Percentiles rank a stretch among this genome's conserved stretches.
Evolutionary conservation across 768 basidiomycete genomes (phyloP).

Genomic region (Tulasnella calospora): DNA sequence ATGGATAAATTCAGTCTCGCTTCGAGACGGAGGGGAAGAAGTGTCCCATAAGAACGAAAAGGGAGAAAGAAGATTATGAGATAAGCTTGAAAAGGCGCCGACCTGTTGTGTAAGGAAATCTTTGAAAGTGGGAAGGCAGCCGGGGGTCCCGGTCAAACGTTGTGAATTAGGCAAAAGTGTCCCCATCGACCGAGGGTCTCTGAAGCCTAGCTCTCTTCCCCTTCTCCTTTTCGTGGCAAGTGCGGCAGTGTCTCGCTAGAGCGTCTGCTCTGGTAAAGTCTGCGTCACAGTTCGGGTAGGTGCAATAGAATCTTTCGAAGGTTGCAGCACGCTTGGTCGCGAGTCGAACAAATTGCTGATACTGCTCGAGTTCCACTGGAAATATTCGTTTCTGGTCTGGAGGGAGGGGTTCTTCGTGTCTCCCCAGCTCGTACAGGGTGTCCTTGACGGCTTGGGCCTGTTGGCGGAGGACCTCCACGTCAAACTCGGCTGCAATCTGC

Average conservation of each 20-base stretch:
- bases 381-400: background rate
- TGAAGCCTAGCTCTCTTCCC: background rate
- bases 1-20: background rate
- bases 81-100: background rate
- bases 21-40: background rate
- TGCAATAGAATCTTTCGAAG: conserved; percentile 23
- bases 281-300: conserved; percentile 10
- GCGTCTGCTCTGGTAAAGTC: conserved; percentile 23
- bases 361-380: conserved; percentile 9
- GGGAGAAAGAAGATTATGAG: background rate
- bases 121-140: background rate
- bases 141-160: background rate
- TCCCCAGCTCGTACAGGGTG: background rate
- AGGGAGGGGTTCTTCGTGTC: background rate
- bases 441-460: conserved; percentile 10
- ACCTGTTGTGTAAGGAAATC: background rate
- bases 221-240: conserved; percentile 16
- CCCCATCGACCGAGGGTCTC: background rate
- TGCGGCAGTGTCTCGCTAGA: conserved; percentile 11
- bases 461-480: conserved; percentile 3
- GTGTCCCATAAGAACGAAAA: background rate
- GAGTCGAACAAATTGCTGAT: conserved; percentile 13
- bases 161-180: background rate
- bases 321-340: conserved; percentile 4
- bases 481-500: conserved; percentile 10